These are phyloP conservation scores for Mycosphaerella arachidis DNA, from an alignment of 2,329 filamentous ascomycete genomes.

Conservation along the genomic window DNA sequence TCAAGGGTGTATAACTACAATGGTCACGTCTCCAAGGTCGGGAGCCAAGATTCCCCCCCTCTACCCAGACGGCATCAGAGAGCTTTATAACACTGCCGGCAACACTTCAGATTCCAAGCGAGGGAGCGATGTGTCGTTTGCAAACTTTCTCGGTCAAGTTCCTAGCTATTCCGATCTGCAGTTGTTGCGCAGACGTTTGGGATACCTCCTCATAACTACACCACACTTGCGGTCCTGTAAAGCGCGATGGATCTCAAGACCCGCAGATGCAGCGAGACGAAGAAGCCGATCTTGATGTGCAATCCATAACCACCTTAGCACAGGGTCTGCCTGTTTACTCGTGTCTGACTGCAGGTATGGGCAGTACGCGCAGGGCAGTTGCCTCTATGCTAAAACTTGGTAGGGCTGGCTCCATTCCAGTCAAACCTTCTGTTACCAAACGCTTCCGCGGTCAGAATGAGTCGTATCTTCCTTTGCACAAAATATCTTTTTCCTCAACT, in stretches of 20 bases:
- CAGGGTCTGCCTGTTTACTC: constrained; percentile 49
- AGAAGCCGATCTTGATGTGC: constrained; percentile 62
- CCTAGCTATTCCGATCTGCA: constrained; percentile 47
- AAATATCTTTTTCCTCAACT: constrained; percentile 51
- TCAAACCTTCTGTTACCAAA: constrained; percentile 39
- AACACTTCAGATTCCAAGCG: constrained; percentile 42
- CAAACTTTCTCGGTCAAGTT: constrained; percentile 50
- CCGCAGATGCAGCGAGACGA: constrained; percentile 8
- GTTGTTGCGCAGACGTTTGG: constrained; percentile 37
- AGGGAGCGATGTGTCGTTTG: constrained; percentile 49
- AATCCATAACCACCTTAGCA: constrained; percentile 56
- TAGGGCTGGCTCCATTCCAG: constrained; percentile 42
- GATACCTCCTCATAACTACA: constrained; percentile 45
- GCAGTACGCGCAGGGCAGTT: neutral
- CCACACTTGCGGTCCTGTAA: constrained; percentile 26
- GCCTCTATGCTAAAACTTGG: neutral
- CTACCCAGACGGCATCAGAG: constrained; percentile 30
- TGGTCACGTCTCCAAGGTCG: neutral
- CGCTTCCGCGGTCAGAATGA: constrained; percentile 55
- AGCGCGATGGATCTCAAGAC: constrained; percentile 21
- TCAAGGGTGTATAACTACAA: neutral
- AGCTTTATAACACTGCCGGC: constrained; percentile 47
- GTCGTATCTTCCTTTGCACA: constrained; percentile 60
- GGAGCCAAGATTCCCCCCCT: neutral
- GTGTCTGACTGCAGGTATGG: constrained; percentile 48